A percentile compares a stretch with the other conserved stretches of the same genome.
phyloP scores from a whole-genome alignment of 768 basidiomycete species.

The Tulasnella sp. region DNA sequence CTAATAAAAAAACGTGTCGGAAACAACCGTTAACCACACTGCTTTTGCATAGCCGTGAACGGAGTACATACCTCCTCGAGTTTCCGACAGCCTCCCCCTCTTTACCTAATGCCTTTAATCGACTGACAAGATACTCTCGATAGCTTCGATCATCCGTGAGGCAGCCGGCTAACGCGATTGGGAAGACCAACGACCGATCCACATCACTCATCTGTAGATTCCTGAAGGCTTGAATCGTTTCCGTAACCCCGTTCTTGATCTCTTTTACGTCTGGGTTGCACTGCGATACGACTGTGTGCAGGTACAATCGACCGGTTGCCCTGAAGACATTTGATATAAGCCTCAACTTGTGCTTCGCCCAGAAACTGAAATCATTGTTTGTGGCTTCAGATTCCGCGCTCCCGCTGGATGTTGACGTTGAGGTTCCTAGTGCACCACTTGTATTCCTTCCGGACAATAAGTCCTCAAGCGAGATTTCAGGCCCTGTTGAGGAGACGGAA shows the following conservation, averaged over 20 bases:
- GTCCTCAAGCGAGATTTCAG: too few relatives aligned
- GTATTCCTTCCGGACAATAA: too few relatives aligned
- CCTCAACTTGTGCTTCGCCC: conserved; percentile 21
- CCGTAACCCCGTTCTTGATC: conserved; percentile 44
- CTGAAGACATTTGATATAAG: conserved; percentile 46
- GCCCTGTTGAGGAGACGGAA: not conserved
- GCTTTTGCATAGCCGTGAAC: too few relatives aligned
- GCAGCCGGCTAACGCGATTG: conserved; percentile 59
- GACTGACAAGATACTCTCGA: conserved; percentile 10
- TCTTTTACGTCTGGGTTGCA: conserved; percentile 69
- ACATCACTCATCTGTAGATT: conserved; percentile 38
- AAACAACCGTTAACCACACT: not conserved
- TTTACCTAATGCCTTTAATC: conserved; percentile 9
- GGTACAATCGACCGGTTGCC: conserved; percentile 57
- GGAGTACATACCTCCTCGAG: conserved; percentile 7
- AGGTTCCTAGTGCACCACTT: conserved; percentile 32
- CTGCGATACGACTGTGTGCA: conserved; percentile 64
- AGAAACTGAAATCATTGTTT: not conserved
- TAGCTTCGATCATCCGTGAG: conserved; percentile 43
- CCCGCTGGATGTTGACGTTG: conserved; percentile 9
- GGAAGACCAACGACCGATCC: conserved; percentile 59
- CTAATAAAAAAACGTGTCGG: conserved; percentile 7
- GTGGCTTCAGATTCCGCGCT: conserved; percentile 16
- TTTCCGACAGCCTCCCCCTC: conserved; percentile 13
- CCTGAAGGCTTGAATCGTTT: conserved; percentile 40